Evolutionary conservation across 805 yeast genomes (phyloP), one percentile per base, ranked within the genome.

Genomic region (Diddensiella transvaalensis): DNA sequence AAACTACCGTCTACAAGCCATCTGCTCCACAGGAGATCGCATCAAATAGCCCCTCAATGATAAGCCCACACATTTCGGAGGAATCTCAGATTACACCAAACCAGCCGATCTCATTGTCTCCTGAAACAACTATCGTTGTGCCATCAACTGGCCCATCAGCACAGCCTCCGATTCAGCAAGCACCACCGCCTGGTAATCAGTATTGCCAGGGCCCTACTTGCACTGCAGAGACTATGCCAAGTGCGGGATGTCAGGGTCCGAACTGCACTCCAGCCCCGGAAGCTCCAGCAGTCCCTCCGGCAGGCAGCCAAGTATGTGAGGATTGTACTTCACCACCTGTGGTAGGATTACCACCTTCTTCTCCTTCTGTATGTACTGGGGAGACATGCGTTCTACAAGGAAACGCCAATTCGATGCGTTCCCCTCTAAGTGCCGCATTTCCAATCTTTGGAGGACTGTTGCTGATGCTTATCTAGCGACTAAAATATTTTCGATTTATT

Each of bases 201-300:
- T 18, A 13, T 22, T 30, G 19, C 38, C 5, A n/a, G 37, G 21
- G 23, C 47, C 8, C 15, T 21, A 18, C 45, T 36, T 37, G 33
- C 45, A 35, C 42, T 17, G 22, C 42, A 18, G 40, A 13, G 33
- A 29, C 46, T 11, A 17, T 33, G n/a, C 23, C 46, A 22, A n/a
- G 19, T 13, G 17, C 29, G 40, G 40, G 19, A 15, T 22, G 22
- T 26, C 38, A 13, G 38, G 38, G 40, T 26, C 22, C 10, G 38
- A 35, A 4, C 13, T 18, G 46, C 30, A 21, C 18, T 35, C 40
- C 40, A 33, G 46, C 39, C 35, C 46, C 46, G 4, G 24, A 42
- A 29, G 17, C 18, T 5, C 21, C 45, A 8, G 38, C 45, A 6
- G 23, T 38, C 10, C 38, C 38, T 29, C 45, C 19, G 6, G 23